Percentiles rank a stretch among this genome's conserved stretches.
These are phyloP conservation scores for Yarrowia alimentaria DNA, from an alignment of 805 yeast genomes.

Conservation along the genomic window DNA sequence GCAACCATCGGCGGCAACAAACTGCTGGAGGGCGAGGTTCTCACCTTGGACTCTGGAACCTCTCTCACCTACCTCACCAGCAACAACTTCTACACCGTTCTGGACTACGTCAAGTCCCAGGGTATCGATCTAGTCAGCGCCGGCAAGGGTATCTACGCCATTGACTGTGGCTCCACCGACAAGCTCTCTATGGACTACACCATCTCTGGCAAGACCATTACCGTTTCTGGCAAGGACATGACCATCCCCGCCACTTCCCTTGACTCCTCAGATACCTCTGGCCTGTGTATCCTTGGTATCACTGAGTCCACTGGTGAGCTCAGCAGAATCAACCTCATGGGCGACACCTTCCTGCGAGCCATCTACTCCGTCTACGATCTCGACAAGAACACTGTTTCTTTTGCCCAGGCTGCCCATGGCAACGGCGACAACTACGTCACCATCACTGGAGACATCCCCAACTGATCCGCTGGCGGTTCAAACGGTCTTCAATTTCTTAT, in stretches of 20 bases:
- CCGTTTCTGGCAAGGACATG: slow-evolving; percentile 14
- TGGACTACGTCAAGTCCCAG: slow-evolving; percentile 5
- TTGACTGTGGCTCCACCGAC: neutral
- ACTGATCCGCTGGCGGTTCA: slow-evolving; percentile 10
- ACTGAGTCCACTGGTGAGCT: slow-evolving; percentile 35
- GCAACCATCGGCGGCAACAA: slow-evolving; percentile 24
- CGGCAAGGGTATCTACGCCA: neutral
- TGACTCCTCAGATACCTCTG: slow-evolving; percentile 12
- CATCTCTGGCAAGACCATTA: slow-evolving; percentile 5
- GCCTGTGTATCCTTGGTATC: slow-evolving; percentile 35
- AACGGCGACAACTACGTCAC: slow-evolving; percentile 1
- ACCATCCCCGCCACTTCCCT: neutral
- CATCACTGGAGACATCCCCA: neutral
- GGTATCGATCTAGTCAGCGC: slow-evolving; percentile 40
- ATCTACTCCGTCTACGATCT: slow-evolving; percentile 66
- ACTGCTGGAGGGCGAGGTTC: slow-evolving; percentile 32
- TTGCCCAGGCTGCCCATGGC: slow-evolving; percentile 47
- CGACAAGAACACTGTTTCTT: slow-evolving; percentile 51
- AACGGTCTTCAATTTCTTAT: no score
- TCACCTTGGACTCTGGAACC: slow-evolving; percentile 59
- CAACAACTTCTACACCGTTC: slow-evolving; percentile 32
- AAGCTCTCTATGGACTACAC: slow-evolving; percentile 5
- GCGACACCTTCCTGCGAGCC: slow-evolving; percentile 59
- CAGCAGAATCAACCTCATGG: slow-evolving; percentile 37
- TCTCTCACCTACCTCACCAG: slow-evolving; percentile 42